These are phyloP conservation scores for Spiraea crenata DNA, from an alignment of 331 rosid species.

Conservation along the genomic window DNA sequence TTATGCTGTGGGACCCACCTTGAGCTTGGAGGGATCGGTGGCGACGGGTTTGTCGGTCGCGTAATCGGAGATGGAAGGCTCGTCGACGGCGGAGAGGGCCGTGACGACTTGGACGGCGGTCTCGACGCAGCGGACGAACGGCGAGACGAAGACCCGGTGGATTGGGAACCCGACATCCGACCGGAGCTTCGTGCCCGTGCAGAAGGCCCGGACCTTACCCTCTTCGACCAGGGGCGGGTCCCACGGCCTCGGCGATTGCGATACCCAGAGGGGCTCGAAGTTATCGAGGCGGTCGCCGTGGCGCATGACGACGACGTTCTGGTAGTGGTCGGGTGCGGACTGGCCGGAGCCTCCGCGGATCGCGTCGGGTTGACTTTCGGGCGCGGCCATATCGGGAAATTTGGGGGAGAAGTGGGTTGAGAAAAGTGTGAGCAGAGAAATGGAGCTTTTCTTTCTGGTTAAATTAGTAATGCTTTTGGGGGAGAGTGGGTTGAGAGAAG, in stretches of 20 bases:
- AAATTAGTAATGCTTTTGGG: background rate
- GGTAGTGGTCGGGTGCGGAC: conserved; percentile 34
- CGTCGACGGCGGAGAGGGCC: conserved; percentile 44
- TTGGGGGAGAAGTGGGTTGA: background rate
- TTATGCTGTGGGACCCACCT: conserved; percentile 34
- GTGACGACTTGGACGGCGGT: conserved; percentile 68
- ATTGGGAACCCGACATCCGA: conserved; percentile 40
- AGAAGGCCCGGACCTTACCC: conserved; percentile 61
- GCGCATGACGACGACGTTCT: conserved; percentile 80
- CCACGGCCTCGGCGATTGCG: conserved; percentile 60
- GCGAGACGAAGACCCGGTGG: conserved; percentile 77
- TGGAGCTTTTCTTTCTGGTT: too few relatives aligned
- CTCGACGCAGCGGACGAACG: conserved; percentile 85
- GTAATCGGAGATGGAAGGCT: conserved; percentile 15
- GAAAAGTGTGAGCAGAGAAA: background rate
- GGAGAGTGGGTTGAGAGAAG: background rate
- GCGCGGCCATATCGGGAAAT: conserved; percentile 27
- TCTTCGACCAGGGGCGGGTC: conserved; percentile 62
- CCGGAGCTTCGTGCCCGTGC: conserved; percentile 57
- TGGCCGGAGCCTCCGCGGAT: conserved; percentile 22
- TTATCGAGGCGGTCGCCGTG: conserved; percentile 91
- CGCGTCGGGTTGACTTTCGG: conserved; percentile 6
- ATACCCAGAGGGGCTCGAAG: conserved; percentile 54
- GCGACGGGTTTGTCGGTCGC: conserved; percentile 25
- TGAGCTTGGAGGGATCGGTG: conserved; percentile 54